These are phyloP conservation scores for Ophiostoma himal-ulmi DNA, from an alignment of 2,329 filamentous ascomycete genomes.

Conservation along the genomic window DNA sequence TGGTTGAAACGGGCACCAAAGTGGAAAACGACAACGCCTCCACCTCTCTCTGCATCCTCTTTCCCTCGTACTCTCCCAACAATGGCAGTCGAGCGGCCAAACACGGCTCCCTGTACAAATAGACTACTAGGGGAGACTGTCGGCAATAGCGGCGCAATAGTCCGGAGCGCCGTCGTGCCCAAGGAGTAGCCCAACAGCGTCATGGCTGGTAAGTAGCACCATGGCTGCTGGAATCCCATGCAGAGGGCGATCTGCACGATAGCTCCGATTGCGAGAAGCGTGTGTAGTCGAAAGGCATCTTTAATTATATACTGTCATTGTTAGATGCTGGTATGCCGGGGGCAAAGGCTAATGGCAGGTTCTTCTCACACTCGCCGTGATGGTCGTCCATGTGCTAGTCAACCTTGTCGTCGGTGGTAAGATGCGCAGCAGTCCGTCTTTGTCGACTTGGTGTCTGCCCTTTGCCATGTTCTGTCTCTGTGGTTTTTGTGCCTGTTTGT, in stretches of 20 bases:
- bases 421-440: not conserved
- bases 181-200: slow-evolving; percentile 32
- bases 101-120: slow-evolving; percentile 30
- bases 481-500: not conserved
- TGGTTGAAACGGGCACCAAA: slow-evolving; percentile 43
- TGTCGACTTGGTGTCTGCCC: not conserved
- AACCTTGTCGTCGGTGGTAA: not conserved
- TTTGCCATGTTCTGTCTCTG: slow-evolving; percentile 4
- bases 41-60: not conserved
- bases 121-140: slow-evolving; percentile 17
- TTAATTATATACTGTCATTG: slow-evolving; percentile 30
- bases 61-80: not conserved
- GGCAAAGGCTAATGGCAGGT: not conserved
- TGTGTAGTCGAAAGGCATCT: slow-evolving; percentile 34
- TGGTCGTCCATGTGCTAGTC: not conserved
- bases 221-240: slow-evolving; percentile 33
- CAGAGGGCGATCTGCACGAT: slow-evolving; percentile 34
- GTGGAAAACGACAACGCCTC: slow-evolving; percentile 36
- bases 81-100: slow-evolving; percentile 34
- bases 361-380: not conserved
- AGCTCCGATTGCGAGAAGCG: slow-evolving; percentile 34
- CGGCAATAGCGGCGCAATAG: slow-evolving; percentile 17
- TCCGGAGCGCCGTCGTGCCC: slow-evolving; percentile 32
- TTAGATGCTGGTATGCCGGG: not conserved
- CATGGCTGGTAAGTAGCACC: slow-evolving; percentile 34